These are phyloP conservation scores for Fusarium lateritium DNA, from an alignment of 2,329 filamentous ascomycete species.

Conservation along the genomic window DNA sequence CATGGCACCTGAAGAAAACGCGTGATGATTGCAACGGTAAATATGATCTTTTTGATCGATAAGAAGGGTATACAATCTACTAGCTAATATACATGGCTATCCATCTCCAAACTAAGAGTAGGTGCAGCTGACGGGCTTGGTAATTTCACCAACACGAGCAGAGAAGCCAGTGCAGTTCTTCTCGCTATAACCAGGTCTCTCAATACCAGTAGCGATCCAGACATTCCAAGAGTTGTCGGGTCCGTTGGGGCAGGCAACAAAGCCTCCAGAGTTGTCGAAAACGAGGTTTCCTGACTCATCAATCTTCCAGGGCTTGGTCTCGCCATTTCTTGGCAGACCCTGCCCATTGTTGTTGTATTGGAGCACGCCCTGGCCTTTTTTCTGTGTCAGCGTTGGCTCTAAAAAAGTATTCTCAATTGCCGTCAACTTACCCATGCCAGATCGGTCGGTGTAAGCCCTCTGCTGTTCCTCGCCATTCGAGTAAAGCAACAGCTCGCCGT, in stretches of 20 bases:
- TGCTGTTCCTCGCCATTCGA: slow-evolving; percentile 58
- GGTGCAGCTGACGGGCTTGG: slow-evolving; percentile 54
- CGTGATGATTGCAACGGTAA: background rate
- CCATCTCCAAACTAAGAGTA: slow-evolving; percentile 46
- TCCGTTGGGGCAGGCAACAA: slow-evolving; percentile 67
- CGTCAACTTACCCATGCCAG: slow-evolving; percentile 67
- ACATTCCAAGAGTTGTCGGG: slow-evolving; percentile 58
- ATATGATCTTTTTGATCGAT: background rate
- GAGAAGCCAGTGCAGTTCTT: slow-evolving; percentile 56
- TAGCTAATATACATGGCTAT: slow-evolving; percentile 1
- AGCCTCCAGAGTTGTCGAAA: slow-evolving; percentile 58
- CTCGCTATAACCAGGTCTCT: slow-evolving; percentile 54
- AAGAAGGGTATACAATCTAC: background rate
- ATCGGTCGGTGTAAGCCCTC: slow-evolving; percentile 68
- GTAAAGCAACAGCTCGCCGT: slow-evolving; percentile 65
- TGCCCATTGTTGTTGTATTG: slow-evolving; percentile 66
- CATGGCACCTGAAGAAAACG: background rate
- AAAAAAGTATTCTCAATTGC: accelerated
- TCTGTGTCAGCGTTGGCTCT: background rate
- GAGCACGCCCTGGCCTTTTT: slow-evolving; percentile 65
- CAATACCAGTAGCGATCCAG: slow-evolving; percentile 53
- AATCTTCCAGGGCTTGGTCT: slow-evolving; percentile 65
- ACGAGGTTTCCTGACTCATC: slow-evolving; percentile 60
- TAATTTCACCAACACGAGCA: slow-evolving; percentile 48
- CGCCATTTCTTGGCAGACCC: slow-evolving; percentile 56